Conservation (phyloP, 169 alveolate genomes). For the Eimeria sp. region DNA sequence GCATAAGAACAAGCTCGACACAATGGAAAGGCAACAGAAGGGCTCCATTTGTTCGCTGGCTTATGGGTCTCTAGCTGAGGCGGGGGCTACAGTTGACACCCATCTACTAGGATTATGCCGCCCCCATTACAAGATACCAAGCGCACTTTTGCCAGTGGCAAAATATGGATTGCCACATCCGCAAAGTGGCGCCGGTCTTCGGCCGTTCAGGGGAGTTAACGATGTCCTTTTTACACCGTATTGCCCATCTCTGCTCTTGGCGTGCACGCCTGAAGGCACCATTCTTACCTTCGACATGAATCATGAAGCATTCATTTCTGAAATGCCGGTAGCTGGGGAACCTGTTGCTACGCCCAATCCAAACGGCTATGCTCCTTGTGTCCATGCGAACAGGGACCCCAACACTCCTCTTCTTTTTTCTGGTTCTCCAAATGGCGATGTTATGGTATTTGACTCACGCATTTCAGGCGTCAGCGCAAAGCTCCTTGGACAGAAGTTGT, state of each 20-base stretch:
- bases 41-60: slow-evolving; percentile 44
- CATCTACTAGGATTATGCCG: slow-evolving; percentile 48
- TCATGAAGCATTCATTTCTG: slow-evolving; percentile 24
- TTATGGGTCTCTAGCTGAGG: slow-evolving; percentile 64
- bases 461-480: slow-evolving; percentile 38
- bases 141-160: slow-evolving; percentile 42
- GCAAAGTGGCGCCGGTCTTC: background rate
- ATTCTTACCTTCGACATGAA: slow-evolving; percentile 55
- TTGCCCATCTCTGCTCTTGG: slow-evolving; percentile 29
- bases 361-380: background rate
- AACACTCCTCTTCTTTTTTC: slow-evolving; percentile 37
- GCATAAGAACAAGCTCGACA: background rate
- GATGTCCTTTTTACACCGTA: slow-evolving; percentile 29
- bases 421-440: slow-evolving; percentile 62
- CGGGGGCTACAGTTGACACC: slow-evolving; percentile 62
- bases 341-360: background rate
- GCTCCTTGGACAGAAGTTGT: slow-evolving; percentile 38
- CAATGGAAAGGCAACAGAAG: slow-evolving; percentile 13
- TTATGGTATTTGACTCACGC: slow-evolving; percentile 39
- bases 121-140: slow-evolving; percentile 62
- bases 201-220: background rate
- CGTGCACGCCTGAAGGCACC: slow-evolving; percentile 39
- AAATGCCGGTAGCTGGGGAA: slow-evolving; percentile 26
- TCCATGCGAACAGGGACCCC: slow-evolving; percentile 51
- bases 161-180: background rate